Conservation (phyloP, 768 basidiomycete species). For the Suillus brevipes region DNA sequence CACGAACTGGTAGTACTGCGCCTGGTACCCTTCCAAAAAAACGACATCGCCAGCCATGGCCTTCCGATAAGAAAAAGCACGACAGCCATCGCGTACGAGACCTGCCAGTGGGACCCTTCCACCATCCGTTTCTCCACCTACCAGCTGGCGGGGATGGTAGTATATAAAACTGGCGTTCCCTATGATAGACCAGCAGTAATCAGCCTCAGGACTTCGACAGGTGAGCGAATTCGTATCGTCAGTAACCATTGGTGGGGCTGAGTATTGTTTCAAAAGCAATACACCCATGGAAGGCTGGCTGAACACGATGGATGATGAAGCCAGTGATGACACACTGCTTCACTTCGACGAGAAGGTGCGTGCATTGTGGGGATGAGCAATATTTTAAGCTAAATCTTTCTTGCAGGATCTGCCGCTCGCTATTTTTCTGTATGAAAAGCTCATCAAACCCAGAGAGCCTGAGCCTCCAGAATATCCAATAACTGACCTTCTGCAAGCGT, state of each 20-base stretch:
- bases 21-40: not conserved
- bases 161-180: not conserved
- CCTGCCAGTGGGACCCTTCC: not conserved
- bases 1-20: not conserved
- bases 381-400: not conserved
- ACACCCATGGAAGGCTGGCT: too few relatives aligned
- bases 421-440: not conserved
- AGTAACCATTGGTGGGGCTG: not conserved
- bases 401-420: not conserved
- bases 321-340: not conserved
- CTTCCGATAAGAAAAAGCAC: not conserved
- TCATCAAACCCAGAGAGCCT: not conserved
- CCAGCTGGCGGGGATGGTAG: not conserved
- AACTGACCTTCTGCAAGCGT: not conserved
- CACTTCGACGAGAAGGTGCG: not conserved
- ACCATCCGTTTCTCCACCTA: not conserved
- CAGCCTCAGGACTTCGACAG: too few relatives aligned
- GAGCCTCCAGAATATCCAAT: not conserved
- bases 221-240: not conserved
- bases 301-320: not conserved
- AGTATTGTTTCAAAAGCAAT: not conserved
- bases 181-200: not conserved
- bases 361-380: not conserved
- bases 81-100: not conserved
- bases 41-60: not conserved